These are phyloP conservation scores for Populus hybrid DNA, from an alignment of 441 rosid genomes.

Conservation along the genomic window DNA sequence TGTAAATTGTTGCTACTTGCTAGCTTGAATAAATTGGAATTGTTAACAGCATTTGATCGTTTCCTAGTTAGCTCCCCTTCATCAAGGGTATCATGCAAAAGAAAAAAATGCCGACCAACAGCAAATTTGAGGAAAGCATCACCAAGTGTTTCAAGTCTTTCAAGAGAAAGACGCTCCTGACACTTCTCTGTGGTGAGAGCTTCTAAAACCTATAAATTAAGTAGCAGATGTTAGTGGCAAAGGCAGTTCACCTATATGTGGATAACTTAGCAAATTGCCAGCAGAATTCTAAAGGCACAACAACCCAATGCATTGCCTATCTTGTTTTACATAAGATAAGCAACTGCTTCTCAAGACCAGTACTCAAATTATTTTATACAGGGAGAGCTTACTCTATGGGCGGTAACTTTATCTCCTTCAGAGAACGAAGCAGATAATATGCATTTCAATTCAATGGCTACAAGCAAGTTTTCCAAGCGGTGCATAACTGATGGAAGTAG, in stretches of 20 bases:
- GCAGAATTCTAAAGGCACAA: background rate
- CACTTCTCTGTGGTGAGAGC: conserved; percentile 98
- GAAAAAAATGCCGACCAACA: conserved; percentile 82
- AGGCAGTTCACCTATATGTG: conserved; percentile 12
- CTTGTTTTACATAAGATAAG: background rate
- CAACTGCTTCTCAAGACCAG: conserved; percentile 23
- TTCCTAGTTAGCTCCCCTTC: conserved; percentile 86
- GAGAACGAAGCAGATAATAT: conserved; percentile 61
- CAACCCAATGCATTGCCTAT: background rate
- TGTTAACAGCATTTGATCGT: conserved; percentile 85
- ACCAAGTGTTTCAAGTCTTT: conserved; percentile 91
- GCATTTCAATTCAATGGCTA: conserved; percentile 85
- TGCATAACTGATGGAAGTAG: conserved; percentile 95
- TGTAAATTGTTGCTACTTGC: conserved; percentile 66
- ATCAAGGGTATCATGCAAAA: conserved; percentile 67
- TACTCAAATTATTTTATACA: conserved; percentile 6
- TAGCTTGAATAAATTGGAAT: conserved; percentile 69
- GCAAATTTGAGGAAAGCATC: conserved; percentile 94
- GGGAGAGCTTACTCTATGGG: conserved; percentile 52
- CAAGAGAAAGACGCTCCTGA: conserved; percentile 95
- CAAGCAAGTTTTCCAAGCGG: conserved; percentile 86
- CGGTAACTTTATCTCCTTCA: conserved; percentile 75
- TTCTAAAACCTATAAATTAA: conserved; percentile 63
- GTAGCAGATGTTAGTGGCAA: conserved; percentile 24
- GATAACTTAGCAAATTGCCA: background rate